Percentiles rank a stretch among this genome's conserved stretches.
Evolutionary conservation across 129 eudicot species (phyloP).

Genomic region (Chrysanthemum seticuspe): DNA sequence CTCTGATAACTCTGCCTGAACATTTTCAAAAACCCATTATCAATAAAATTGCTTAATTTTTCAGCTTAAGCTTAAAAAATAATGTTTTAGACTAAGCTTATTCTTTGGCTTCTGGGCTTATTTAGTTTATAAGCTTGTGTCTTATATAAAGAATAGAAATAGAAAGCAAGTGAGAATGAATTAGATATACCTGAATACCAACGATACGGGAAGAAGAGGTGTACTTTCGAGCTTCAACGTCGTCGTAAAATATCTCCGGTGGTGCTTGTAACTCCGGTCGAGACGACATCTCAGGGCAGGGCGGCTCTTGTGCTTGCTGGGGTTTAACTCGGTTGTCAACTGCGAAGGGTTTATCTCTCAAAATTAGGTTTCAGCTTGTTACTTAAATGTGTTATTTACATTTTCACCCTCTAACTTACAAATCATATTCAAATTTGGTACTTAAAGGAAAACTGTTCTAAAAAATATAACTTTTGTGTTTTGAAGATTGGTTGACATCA

Average conservation of each 20-base stretch:
- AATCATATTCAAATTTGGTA: too few species aligned
- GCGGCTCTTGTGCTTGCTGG: constrained; percentile 4
- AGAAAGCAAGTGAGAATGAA: background rate
- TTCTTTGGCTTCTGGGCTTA: too few species aligned
- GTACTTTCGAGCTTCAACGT: constrained; percentile 94
- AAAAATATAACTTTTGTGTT: too few species aligned
- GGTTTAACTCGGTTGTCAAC: background rate
- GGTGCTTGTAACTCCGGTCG: constrained; percentile 97
- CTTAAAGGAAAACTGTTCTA: too few species aligned
- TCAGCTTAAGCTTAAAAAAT: background rate
- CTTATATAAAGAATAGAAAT: background rate
- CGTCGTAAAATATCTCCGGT: constrained; percentile 94
- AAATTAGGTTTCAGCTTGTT: too few species aligned
- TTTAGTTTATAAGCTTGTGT: too few species aligned
- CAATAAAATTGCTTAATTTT: too few species aligned
- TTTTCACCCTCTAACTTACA: too few species aligned
- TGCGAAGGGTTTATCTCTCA: too few species aligned
- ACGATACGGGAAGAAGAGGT: constrained; percentile 97
- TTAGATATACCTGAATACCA: constrained; percentile 72
- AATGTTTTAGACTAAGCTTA: too few species aligned
- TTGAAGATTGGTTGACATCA: too few species aligned
- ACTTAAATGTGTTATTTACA: too few species aligned
- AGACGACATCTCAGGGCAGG: constrained; percentile 44
- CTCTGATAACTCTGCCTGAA: constrained; percentile 79
- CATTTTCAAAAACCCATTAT: background rate